Base-by-base conservation (phyloP, 2,329 filamentous ascomycete genomes). In the Myriosclerotinia curreyana region DNA sequence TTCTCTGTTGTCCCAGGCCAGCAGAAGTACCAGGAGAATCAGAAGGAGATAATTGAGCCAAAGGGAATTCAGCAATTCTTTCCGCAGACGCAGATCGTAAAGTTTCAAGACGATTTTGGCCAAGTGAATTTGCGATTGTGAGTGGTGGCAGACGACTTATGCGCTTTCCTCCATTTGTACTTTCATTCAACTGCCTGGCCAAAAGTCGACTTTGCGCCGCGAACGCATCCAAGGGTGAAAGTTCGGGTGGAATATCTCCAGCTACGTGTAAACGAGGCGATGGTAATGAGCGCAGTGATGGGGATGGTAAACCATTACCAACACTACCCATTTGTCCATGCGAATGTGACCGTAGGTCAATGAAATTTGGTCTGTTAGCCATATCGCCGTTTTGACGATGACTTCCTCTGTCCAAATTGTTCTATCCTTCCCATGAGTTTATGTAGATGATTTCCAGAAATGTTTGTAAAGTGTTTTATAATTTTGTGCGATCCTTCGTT, bases 211-310 rank as follows among this genome's bases (percentile, higher is more conserved):
- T 96, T 74, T 98, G 94, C 67, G 94, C 83, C 28, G 94, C 94
- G 75, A 99, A 96, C 55, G 94, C 94, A 81, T 99, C 95, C 69
- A 99, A 84, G 14, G 95, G 95, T 9, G 95, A 98, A 64, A 98
- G 82, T 60, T 95, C 90, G 6, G 95, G 95, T 25, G 95, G 94
- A 1, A 90, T 84, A 71, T 94, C 90, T 67, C 91, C 91, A 64
- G 89, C 89, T 64, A 90, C 82, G 76, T 92, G 89, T 65, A 92
- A 79, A 67, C 89, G 87, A 50, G 90, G 89, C n/a, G 90, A 92
- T 40, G 70, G 70, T 8, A 71, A 64, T 42, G 66, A 64, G 63
- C 73, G 65, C 40, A 68, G 66, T 36, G 68, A 65, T 31, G 68
- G 68, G 25, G 66, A 64, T 36, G 71, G 70, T 9, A 70, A 52